These are phyloP conservation scores for Microbotryomycetes sp. DNA, from an alignment of 1,284 basidiomycete genomes.

Conservation along the genomic window DNA sequence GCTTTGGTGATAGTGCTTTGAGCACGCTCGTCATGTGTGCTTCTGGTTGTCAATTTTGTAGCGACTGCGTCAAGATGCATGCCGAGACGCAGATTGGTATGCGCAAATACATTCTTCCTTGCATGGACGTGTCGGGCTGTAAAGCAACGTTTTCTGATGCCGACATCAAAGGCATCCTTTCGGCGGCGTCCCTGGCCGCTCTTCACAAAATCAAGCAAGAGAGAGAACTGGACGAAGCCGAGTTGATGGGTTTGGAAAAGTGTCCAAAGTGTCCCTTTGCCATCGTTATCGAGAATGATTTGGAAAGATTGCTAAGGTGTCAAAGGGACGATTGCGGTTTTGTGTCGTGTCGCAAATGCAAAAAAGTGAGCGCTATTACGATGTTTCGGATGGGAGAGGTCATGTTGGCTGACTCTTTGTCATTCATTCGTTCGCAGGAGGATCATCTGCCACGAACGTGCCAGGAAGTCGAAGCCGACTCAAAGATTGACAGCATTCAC, in stretches of 20 bases:
- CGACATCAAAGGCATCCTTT: slow-evolving; percentile 30
- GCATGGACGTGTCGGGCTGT: slow-evolving; percentile 38
- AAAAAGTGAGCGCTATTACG: slow-evolving; percentile 20
- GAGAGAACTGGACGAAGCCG: slow-evolving; percentile 34
- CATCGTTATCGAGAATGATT: slow-evolving; percentile 34
- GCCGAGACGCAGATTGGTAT: slow-evolving; percentile 34
- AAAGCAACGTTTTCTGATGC: slow-evolving; percentile 25
- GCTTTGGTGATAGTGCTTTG: slow-evolving; percentile 31
- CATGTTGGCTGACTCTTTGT: not conserved
- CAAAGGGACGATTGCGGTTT: slow-evolving; percentile 30
- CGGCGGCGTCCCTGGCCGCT: slow-evolving; percentile 24
- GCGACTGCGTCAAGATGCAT: slow-evolving; percentile 32
- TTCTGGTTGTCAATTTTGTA: slow-evolving; percentile 37
- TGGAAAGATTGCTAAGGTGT: slow-evolving; percentile 35
- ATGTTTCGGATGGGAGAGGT: not conserved
- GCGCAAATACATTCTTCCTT: slow-evolving; percentile 30
- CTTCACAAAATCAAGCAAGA: slow-evolving; percentile 37
- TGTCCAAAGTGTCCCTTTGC: slow-evolving; percentile 38
- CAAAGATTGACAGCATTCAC: slow-evolving; percentile 31
- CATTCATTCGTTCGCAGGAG: slow-evolving; percentile 6
- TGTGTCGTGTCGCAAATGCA: slow-evolving; percentile 35
- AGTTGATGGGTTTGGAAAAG: slow-evolving; percentile 30
- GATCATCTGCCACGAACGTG: slow-evolving; percentile 37
- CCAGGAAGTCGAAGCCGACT: slow-evolving; percentile 30
- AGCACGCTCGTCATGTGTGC: slow-evolving; percentile 28